phyloP scores from a whole-genome alignment of 192 early-diverging fungal genomes.

The Rhizophagus prolifer region DNA sequence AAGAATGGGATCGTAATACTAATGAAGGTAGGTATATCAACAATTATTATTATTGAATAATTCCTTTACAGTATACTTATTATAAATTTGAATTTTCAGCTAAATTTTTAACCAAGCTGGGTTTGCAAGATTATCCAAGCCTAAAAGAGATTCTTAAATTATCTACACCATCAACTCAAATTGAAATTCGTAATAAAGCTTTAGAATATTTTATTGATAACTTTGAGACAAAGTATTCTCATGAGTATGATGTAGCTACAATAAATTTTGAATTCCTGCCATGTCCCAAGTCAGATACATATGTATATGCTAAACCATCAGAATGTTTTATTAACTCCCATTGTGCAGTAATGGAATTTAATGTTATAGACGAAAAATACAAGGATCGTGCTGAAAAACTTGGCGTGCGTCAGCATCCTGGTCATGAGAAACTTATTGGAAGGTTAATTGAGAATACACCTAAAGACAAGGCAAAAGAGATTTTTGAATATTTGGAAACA shows the following conservation, averaged over 20 bases:
- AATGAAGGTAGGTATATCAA: slow-evolving; percentile 10
- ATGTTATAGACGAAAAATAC: slow-evolving; percentile 58
- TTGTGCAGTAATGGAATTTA: slow-evolving; percentile 63
- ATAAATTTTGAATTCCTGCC: slow-evolving; percentile 66
- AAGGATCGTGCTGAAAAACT: slow-evolving; percentile 55
- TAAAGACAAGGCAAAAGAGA: slow-evolving; percentile 41
- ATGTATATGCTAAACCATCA: slow-evolving; percentile 55
- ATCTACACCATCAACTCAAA: slow-evolving; percentile 35
- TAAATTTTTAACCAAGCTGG: slow-evolving; percentile 49
- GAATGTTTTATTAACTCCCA: slow-evolving; percentile 66
- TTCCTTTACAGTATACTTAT: slow-evolving; percentile 10
- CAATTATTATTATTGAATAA: not conserved
- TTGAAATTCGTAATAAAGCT: slow-evolving; percentile 47
- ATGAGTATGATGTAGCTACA: slow-evolving; percentile 45
- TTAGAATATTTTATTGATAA: slow-evolving; percentile 74
- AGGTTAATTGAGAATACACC: slow-evolving; percentile 39
- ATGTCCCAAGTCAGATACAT: slow-evolving; percentile 34
- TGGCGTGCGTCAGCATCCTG: slow-evolving; percentile 65
- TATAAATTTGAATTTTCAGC: slow-evolving; percentile 44
- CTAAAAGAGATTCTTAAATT: slow-evolving; percentile 39
- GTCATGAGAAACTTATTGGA: slow-evolving; percentile 35
- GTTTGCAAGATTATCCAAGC: slow-evolving; percentile 48
- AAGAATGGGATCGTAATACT: slow-evolving; percentile 38
- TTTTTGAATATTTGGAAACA: slow-evolving; percentile 69
- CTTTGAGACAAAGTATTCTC: slow-evolving; percentile 48